Base-by-base conservation (phyloP, 768 basidiomycete genomes). In the Termitomyces titanicus region DNA sequence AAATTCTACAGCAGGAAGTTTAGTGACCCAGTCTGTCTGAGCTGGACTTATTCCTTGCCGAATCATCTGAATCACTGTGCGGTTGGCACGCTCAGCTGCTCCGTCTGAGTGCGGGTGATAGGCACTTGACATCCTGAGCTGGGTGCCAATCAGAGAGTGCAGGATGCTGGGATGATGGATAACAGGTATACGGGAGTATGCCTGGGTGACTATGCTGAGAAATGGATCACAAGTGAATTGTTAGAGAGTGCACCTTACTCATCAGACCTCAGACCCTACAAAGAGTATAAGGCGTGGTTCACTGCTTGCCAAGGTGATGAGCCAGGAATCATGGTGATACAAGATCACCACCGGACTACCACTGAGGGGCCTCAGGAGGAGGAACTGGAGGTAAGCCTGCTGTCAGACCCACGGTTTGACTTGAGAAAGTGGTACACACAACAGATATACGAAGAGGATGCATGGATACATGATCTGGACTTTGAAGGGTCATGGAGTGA, bases 121-220 rank as follows among this genome's bases (percentile, higher is more conserved):
- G n/a, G n/a, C n/a, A n/a, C n/a, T n/a, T n/a, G n/a, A n/a, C n/a
- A n/a, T n/a, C n/a, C n/a, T n/a, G n/a, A n/a, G n/a, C n/a, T n/a
- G n/a, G n/a, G n/a, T n/a, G n/a, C n/a, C n/a, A n/a, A n/a, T n/a
- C n/a, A n/a, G n/a, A n/a, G n/a, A n/a, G n/a, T n/a, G n/a, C n/a
- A n/a, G 5, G 0, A 3, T 1, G 7, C 3, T 2, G 8, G 0
- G 3, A 6, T 3, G 1, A 1, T 45, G 0, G 27, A 45, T 3
- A 3, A 4, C 3, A 15, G 17, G 0, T 45, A 27, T 11, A 18
- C 15, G 3, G 17, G 5, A 2, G 2, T 11, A 1, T 6, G 5
- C 2, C 44, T 45, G 2, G 24, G 25, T 4, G 17, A 45, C 25
- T 45, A 45, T 15, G 8, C 29, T 18, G 15, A 17, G 8, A 25